A percentile compares a stretch with the other conserved stretches of the same genome.
Conservation (phyloP, 345 rosid species). For the Corymbia maculata region DNA sequence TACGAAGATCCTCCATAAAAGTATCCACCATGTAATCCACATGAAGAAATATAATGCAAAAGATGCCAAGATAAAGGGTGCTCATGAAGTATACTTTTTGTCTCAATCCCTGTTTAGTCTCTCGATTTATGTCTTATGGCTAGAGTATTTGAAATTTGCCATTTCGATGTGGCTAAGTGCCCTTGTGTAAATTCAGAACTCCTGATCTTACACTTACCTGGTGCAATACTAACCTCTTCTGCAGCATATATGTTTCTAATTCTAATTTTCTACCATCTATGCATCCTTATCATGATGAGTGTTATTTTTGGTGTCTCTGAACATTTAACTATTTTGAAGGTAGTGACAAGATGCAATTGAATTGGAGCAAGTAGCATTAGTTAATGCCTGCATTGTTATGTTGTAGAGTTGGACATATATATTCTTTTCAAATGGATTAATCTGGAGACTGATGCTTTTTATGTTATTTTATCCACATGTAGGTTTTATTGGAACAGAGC, state of each 20-base stretch:
- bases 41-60: neutral
- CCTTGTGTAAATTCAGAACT: neutral
- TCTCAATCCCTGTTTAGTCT: neutral
- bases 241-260: neutral
- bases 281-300: neutral
- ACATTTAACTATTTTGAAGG: neutral
- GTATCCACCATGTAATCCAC: neutral
- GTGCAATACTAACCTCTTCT: neutral
- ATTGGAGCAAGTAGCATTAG: neutral
- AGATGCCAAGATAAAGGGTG: neutral
- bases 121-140: neutral
- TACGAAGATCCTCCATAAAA: neutral
- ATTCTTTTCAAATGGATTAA: neutral
- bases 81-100: neutral
- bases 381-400: neutral
- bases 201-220: neutral
- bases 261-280: neutral
- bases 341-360: neutral
- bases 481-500: neutral
- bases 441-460: neutral
- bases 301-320: neutral
- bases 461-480: neutral
- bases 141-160: neutral
- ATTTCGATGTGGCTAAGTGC: neutral
- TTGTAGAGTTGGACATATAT: neutral